Evolutionary conservation across 352 stramenopile species (phyloP).

Genomic region (Globisporangium lucens): DNA sequence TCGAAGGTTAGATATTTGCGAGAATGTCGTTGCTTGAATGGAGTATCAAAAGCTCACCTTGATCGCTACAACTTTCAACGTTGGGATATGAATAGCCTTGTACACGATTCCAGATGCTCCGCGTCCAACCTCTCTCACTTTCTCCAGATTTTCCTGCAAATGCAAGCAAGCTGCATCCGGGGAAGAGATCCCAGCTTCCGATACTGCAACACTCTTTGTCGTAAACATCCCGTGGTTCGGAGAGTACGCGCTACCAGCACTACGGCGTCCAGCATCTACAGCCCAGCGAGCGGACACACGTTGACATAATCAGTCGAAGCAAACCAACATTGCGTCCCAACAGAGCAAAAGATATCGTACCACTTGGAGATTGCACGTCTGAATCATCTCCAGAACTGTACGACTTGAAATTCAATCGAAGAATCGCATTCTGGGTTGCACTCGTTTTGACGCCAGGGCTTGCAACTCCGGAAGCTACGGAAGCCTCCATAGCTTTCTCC

Average conservation of each 20-base stretch:
- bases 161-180: constrained; percentile 73
- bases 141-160: constrained; percentile 81
- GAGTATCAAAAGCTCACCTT: constrained; percentile 46
- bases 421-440: constrained; percentile 58
- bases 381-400: constrained; percentile 73
- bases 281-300: not conserved
- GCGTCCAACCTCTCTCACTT: constrained; percentile 71
- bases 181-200: constrained; percentile 84
- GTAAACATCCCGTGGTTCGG: constrained; percentile 88
- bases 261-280: constrained; percentile 51
- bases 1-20: not conserved
- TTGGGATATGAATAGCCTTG: constrained; percentile 90
- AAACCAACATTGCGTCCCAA: not conserved
- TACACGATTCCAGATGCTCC: constrained; percentile 86
- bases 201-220: constrained; percentile 77
- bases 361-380: constrained; percentile 59
- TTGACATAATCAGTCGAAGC: not conserved
- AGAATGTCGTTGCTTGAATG: not conserved
- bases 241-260: constrained; percentile 78
- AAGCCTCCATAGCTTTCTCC: constrained; percentile 45
- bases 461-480: constrained; percentile 18
- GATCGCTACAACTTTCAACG: constrained; percentile 86
- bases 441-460: constrained; percentile 19
- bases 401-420: constrained; percentile 66
- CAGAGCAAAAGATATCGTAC: constrained; percentile 22